Evolutionary conservation across 768 basidiomycete genomes (phyloP), one percentile per base, ranked within the genome.

Genomic region (Kwoniella botswanensis): DNA sequence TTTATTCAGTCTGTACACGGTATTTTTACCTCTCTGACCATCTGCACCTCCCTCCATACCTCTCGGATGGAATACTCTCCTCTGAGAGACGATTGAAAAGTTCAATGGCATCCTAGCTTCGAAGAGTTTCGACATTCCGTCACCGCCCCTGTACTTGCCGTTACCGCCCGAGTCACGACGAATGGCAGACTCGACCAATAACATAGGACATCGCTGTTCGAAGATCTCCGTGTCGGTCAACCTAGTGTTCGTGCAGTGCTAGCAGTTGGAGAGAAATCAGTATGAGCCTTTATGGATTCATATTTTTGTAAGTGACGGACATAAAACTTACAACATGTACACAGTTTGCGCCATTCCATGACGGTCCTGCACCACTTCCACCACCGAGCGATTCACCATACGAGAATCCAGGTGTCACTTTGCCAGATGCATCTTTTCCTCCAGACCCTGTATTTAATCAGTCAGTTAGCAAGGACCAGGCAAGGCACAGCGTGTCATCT

Each of bases 361-460:
- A 68, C 0, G 77, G 77, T 44, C 79, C 79, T n/a, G 79, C 79
- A 29, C 79, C 79, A 53, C 71, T 61, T 22, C 79, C 79, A n/a
- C 79, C 75, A 64, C 66, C 79, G n/a, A 78, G 71, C 1, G 79
- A 76, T 86, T 93, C 91, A 76, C 92, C 92, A 80, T 94, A 96
- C 0, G 93, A 93, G 41, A 69, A 67, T 3, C 64, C 72, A 15
- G 64, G 62, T 1, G 67, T 71, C 12, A 71, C 70, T 35, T 63
- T 58, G 21, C 68, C 63, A 21, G 68, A 62, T 4, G 56, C 60
- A 63, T 61, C 70, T 54, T 66, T 64, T 18, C 71, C 62, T 18
- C 52, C 61, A 11, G 61, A 50, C 50, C 44, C 53, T 46, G 4
- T 7, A 7, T 35, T 7, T 9, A 35, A 4, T 35, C 35, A 3